Evolutionary conservation across 192 early-diverging fungal genomes (phyloP), one percentile per base, ranked within the genome.

Genomic region (Thamnidium elegans): DNA sequence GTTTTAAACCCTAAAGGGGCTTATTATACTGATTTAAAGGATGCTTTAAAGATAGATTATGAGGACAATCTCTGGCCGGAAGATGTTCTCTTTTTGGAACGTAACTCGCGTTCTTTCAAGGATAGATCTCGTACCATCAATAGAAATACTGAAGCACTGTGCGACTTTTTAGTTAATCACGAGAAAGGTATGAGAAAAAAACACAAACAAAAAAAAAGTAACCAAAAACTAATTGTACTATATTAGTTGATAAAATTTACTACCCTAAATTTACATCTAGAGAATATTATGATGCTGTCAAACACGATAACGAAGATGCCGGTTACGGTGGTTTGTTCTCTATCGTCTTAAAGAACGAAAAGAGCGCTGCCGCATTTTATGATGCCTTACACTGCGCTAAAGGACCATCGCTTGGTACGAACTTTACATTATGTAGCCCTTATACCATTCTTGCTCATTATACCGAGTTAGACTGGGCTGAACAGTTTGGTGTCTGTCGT

Each of bases 381-480:
- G 93, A 98, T 74, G 65, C 74, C 6, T 65, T 98, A 45, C 74
- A 75, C 3, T 85, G 91, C 68, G 90, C 89, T 66, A 98, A 98
- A 69, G 96, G 96, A 1, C 96, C 96, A 15, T 95, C 93, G 3
- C 78, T 98, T 20, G 96, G 96, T 1, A 98, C 96, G 30, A 98
- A 94, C 79, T 98, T 98, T 62, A 98, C 96, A 15, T 79, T 98
- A 52, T 91, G 87, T 3, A 91, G 90, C 62, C 95, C 96, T 2
- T 98, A 98, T 69, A 93, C 95, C 0, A 91, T 98, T 19, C 67
- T 98, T n/a, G 96, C 94, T 8, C 96, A 98, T 71, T 98, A 91
- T 74, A 77, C 76, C 30, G 96, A 98, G 75, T 77, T 97, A 14
- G 95, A 97, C 26, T 98, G 96, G 96, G 96, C 93, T 15, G 83